Base-by-base conservation (phyloP, 2,329 filamentous ascomycete species). In the Cladophialophora carrionii region DNA sequence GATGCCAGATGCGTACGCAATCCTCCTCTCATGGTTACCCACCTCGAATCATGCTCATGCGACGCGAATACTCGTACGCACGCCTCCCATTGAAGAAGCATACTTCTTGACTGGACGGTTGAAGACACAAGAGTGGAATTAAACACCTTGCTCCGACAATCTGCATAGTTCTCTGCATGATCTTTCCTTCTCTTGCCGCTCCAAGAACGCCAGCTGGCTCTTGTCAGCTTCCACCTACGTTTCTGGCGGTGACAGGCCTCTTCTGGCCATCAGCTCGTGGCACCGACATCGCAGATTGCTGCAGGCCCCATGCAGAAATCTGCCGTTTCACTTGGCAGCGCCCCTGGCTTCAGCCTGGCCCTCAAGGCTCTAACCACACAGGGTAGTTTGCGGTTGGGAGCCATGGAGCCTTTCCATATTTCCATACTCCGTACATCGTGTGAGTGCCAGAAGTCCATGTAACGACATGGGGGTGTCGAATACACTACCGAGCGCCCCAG, bases 251-350 rank as follows among this genome's bases (percentile, higher is more conserved):
- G 41, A 37, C 41, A 29, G 26, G 29, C 26, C 20, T 26, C 24
- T 43, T 46, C 55, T 57, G 26, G 37, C 43, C 26, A 9, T 58
- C 56, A 58, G n/a, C 31, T 34, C 26, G 48, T 60, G 48, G 8
- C 57, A 53, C 48, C 32, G 52, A 31, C 48, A 41, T 41, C 31
- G 57, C 22, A 60, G 57, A 60, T 61, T 64, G 41, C 46, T 32
- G 26, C 52, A 66, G 64, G 64, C 61, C 64, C 31, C 61, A 51
- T 66, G 64, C 64, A 66, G 64, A 64, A 56, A 37, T 52, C 59
- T 63, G 49, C 43, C 46, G 64, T 66, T 66, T 66, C 64, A 66
- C 53, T 61, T 58, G 61, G 59, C 54, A 41, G 34, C 37, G 22
- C 57, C 57, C 57, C 57, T 60, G 48, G 24, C 57, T 22, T 34